Conservation (phyloP, 352 stramenopile species). For the Globisporangium okanoganense region DNA sequence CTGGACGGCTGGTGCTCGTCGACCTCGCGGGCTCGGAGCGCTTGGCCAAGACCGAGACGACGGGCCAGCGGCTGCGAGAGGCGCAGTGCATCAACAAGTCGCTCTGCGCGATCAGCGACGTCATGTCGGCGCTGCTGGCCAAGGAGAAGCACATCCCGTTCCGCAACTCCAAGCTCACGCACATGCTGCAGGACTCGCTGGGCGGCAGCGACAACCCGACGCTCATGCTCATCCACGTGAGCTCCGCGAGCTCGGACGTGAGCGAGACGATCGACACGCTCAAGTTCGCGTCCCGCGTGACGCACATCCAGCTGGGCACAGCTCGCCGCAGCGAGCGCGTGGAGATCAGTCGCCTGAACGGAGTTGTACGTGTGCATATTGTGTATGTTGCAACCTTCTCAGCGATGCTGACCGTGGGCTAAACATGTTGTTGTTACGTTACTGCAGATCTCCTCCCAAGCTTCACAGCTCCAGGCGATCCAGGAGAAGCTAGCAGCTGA, state of each 20-base stretch:
- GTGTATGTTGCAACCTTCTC: background rate
- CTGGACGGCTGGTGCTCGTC: conserved; percentile 59
- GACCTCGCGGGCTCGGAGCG: conserved; percentile 79
- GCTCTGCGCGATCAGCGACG: conserved; percentile 66
- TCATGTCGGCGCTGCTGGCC: conserved; percentile 55
- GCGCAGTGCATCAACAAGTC: conserved; percentile 84
- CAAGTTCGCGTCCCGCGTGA: conserved; percentile 70
- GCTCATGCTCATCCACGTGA: conserved; percentile 68
- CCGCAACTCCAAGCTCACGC: conserved; percentile 83
- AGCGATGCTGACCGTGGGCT: background rate
- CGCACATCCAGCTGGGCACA: conserved; percentile 33
- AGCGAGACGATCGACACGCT: conserved; percentile 75
- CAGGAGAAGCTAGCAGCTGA: conserved; percentile 67
- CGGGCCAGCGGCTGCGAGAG: conserved; percentile 40
- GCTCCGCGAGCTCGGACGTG: conserved; percentile 37
- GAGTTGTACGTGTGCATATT: conserved; percentile 40
- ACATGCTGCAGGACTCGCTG: conserved; percentile 77
- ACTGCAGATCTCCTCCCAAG: conserved; percentile 52
- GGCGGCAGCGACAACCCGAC: conserved; percentile 34
- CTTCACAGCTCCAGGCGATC: conserved; percentile 55
- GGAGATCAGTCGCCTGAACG: conserved; percentile 58
- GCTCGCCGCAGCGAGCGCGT: conserved; percentile 45
- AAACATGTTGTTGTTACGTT: background rate
- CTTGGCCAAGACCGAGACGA: conserved; percentile 46
- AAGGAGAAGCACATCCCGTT: conserved; percentile 85